Evolutionary conservation across 257 asterid species (phyloP).

Genomic region (Lithospermum erythrorhizon): DNA sequence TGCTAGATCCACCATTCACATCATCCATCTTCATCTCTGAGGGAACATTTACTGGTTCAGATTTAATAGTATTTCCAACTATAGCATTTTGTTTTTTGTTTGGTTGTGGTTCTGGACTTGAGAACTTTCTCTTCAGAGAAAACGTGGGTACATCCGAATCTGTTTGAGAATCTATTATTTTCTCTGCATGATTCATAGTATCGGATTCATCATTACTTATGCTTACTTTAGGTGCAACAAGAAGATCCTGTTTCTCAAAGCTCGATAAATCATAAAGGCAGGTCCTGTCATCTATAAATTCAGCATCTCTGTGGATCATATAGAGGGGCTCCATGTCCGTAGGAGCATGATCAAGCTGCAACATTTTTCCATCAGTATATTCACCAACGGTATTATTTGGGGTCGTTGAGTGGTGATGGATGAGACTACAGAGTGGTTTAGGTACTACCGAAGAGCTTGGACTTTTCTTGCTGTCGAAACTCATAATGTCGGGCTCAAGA

Average conservation of each 20-base stretch:
- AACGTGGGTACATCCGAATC: neutral
- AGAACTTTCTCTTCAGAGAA: neutral
- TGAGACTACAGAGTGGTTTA: constrained; percentile 10
- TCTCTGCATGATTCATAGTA: neutral
- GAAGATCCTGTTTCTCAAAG: constrained; percentile 32
- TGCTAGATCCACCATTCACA: constrained; percentile 2
- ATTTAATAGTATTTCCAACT: too few species aligned
- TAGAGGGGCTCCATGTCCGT: constrained; percentile 14
- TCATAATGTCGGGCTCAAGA: neutral
- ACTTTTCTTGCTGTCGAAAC: constrained; percentile 9
- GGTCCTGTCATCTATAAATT: constrained; percentile 16
- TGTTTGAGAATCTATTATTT: neutral
- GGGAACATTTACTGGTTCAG: neutral
- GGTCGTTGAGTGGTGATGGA: constrained; percentile 5
- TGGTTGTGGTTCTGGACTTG: neutral
- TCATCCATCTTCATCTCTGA: neutral
- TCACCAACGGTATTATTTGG: neutral
- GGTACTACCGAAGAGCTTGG: constrained; percentile 15
- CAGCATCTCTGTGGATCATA: constrained; percentile 21
- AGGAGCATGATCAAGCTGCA: constrained; percentile 4
- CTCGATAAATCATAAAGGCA: constrained; percentile 25
- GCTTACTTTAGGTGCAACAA: neutral
- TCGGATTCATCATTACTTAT: neutral
- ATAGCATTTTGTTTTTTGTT: neutral
- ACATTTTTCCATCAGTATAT: constrained; percentile 8